Conservation (phyloP, 495 filamentous ascomycete species). For the Neurospora tetrasperma region DNA sequence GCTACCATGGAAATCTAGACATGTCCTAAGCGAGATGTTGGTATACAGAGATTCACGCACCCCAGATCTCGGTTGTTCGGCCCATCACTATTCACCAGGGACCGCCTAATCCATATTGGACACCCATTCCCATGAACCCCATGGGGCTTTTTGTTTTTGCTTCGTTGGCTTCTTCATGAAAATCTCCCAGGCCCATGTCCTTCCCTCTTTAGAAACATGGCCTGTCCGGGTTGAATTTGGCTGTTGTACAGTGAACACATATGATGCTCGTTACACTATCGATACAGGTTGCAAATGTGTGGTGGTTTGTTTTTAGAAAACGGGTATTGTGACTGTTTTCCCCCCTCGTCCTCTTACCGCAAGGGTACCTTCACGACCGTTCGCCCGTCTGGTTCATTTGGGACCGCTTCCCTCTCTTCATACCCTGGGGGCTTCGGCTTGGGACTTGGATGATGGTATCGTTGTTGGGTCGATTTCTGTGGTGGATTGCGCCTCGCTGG, state of each 20-base stretch:
- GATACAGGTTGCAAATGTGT: background rate
- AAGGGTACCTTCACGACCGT: background rate
- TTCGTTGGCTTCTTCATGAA: background rate
- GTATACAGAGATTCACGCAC: background rate
- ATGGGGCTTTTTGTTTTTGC: background rate
- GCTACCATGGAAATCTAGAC: background rate
- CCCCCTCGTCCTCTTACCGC: background rate
- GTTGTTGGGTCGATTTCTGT: constrained; percentile 7
- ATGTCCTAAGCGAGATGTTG: background rate
- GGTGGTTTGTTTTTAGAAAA: background rate
- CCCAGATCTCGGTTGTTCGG: background rate
- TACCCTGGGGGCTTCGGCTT: constrained; percentile 14
- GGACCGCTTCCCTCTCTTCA: constrained; percentile 2
- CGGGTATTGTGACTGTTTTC: background rate
- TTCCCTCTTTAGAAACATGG: background rate
- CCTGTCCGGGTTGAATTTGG: background rate
- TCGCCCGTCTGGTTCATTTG: background rate
- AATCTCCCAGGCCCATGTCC: background rate
- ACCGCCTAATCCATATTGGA: background rate
- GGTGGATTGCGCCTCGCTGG: constrained; percentile 2
- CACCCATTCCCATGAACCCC: background rate
- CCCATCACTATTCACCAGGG: background rate
- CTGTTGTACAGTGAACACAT: background rate
- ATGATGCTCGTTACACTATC: background rate
- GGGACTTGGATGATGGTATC: constrained; percentile 10